Conservation (phyloP, 2,329 filamentous ascomycete species). For the Lasiodiplodia gonubiensis region DNA sequence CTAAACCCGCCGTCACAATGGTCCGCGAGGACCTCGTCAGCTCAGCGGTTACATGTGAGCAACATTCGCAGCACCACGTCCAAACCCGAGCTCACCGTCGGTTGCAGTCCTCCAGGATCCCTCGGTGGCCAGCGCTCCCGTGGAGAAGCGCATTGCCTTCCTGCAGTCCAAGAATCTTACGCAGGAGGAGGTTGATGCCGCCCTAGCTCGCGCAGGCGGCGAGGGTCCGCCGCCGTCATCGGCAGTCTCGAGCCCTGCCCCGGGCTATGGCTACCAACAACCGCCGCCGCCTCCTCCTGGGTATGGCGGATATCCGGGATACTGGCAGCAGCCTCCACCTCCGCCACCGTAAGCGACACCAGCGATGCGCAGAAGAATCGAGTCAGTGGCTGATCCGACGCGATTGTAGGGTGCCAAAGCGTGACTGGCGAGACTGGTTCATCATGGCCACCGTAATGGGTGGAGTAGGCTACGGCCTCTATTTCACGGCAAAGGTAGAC, state of each 20-base stretch:
- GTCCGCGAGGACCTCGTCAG: slow-evolving; percentile 92
- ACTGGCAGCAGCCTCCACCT: slow-evolving; percentile 58
- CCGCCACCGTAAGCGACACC: slow-evolving; percentile 57
- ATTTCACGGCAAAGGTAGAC: slow-evolving; percentile 79
- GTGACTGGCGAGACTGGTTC: slow-evolving; percentile 99
- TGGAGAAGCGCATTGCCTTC: slow-evolving; percentile 92
- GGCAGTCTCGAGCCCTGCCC: slow-evolving; percentile 50
- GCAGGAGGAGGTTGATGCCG: slow-evolving; percentile 88
- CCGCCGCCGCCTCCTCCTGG: slow-evolving; percentile 43
- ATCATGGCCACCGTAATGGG: slow-evolving; percentile 98
- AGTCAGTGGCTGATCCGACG: background rate
- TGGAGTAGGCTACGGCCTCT: slow-evolving; percentile 87
- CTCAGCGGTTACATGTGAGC: slow-evolving; percentile 70
- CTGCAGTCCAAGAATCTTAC: slow-evolving; percentile 96
- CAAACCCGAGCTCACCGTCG: slow-evolving; percentile 18
- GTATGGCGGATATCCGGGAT: slow-evolving; percentile 61
- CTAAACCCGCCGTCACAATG: slow-evolving; percentile 60
- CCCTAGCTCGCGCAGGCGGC: slow-evolving; percentile 76
- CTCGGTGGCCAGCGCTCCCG: slow-evolving; percentile 83
- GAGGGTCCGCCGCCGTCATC: slow-evolving; percentile 50
- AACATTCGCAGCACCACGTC: background rate
- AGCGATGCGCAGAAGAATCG: background rate
- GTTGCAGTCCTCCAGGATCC: slow-evolving; percentile 86
- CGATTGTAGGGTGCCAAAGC: slow-evolving; percentile 62
- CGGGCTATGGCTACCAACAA: slow-evolving; percentile 53